Evolutionary conservation across 257 asterid genomes (phyloP).

Genomic region (Oldenlandia corymbosa): DNA sequence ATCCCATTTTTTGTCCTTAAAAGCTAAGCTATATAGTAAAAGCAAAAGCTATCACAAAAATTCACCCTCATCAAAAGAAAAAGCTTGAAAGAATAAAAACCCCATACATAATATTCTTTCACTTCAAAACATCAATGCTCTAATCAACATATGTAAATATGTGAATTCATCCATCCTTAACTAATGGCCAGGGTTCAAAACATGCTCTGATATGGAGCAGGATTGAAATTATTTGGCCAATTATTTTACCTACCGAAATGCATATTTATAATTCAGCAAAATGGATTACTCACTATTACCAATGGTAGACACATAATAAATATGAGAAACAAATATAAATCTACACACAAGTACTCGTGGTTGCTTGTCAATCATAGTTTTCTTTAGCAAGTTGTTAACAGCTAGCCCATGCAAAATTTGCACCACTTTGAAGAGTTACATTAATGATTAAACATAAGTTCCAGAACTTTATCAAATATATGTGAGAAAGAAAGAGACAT

Average conservation of each 20-base stretch:
- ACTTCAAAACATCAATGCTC: not conserved
- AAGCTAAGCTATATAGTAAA: not conserved
- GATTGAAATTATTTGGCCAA: no score
- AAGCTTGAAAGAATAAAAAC: not conserved
- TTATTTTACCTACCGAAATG: no score
- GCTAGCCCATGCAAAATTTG: not conserved
- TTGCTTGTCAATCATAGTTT: not conserved
- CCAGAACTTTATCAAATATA: not conserved
- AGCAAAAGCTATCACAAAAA: constrained; percentile 5
- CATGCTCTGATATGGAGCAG: no score
- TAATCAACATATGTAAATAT: not conserved
- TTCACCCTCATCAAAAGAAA: not conserved
- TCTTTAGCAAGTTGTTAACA: constrained; percentile 3
- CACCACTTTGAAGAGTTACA: not conserved
- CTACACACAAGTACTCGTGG: no score
- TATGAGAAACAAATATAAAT: no score
- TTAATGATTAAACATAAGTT: constrained; percentile 3
- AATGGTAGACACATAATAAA: no score
- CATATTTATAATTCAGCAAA: no score
- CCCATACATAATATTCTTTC: constrained; percentile 3
- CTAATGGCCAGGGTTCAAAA: no score
- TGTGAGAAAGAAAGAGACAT: not conserved
- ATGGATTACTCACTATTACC: no score
- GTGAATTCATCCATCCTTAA: no score
- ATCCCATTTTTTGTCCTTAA: constrained; percentile 2